Base-by-base conservation (phyloP, 192 early-diverging fungal genomes). In the Mortierella hygrophila region DNA sequence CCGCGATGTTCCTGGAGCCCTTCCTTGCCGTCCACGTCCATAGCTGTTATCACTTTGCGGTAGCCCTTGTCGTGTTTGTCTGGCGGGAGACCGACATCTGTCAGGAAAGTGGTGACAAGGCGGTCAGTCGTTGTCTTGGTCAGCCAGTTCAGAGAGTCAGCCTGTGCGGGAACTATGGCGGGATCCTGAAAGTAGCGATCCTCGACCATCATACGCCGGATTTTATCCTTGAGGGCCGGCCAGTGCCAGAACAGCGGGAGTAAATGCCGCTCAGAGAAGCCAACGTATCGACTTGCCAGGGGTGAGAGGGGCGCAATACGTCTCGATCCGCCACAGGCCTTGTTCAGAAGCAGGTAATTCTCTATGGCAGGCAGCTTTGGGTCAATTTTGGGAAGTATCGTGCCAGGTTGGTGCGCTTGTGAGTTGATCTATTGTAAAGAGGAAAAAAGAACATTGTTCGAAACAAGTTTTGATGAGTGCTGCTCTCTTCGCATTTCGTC, bases 121-220 rank as follows among this genome's bases (percentile, higher is more conserved):
- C 18, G 69, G 69, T 18, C 38, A 70, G 69, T 47, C 46, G 42
- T 49, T 16, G 71, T 73, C n/a, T 16, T n/a, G 10, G 37, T 0
- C 46, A 73, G 23, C 71, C 46, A 52, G 26, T 49, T 0, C 16
- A 73, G 4, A 73, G 71, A 23, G 6, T 73, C n/a, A 29, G 26
- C 44, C 44, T 37, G 44, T 26, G 46, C 29, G 21, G 44, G 74
- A 60, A 40, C 54, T 60, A 60, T 60, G 37, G 72, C 13, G 54
- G 72, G 72, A 73, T 73, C 72, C 46, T 73, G 46, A 73, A 73
- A 73, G 26, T 44, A 44, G 26, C 29, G 72, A 73, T 73, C 72
- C 46, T 73, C 47, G 13, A 11, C 72, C 23, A 54, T 73, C 72
- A 73, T 73, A 52, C 46, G 26, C 72, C 26, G 72, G 46, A 73